Evolutionary conservation across 2,329 filamentous ascomycete species (phyloP), one percentile per base, ranked within the genome.

Genomic region (Xylariaceae sp.): DNA sequence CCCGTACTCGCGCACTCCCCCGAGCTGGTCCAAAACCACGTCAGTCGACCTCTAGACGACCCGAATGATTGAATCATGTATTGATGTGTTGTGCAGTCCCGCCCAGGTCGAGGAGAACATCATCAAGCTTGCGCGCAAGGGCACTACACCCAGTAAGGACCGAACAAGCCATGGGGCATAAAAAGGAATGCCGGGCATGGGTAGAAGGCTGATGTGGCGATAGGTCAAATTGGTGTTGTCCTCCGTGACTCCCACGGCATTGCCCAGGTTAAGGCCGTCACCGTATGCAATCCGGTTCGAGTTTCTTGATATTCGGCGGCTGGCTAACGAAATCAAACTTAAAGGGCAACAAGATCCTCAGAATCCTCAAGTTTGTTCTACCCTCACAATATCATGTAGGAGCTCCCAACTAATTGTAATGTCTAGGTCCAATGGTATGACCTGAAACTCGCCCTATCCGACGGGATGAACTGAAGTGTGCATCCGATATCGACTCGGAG

Each of bases 61-160:
- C 32, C 29, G 10, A n/a, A 29, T 34, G 34, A 42, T 39, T 39
- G 1, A 2, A 36, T 22, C 8, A n/a, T 41, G 47, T 41, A 32
- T 48, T 58, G 29, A 58, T 16, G 21, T 34, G 5, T 34, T 42
- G 5, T 19, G 29, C 40, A 58, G 56, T 69, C 92, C 94, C 73
- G 91, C 96, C 71, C 90, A 95, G 81, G 91, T 99, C 76, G 90
- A 96, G 70, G 94, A 99, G 75, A 92, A 97, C 82, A 99, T 99
- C 81, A 92, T 88, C 81, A 95, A 95, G 84, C 88, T 97, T 75
- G 94, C 94, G 74, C 92, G 89, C 82, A 97, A 97, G 88, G 94
- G 95, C 81, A 90, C 90, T 68, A 96, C 92, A 15, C 57, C 57
- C 30, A 60, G 57, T 53, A 57, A 55, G 55, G 49, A 45, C 49